Percentiles rank a stretch among this genome's conserved stretches.
These are phyloP conservation scores for Fraxinus sp. DNA, from an alignment of 305 asterid genomes.

Conservation along the genomic window DNA sequence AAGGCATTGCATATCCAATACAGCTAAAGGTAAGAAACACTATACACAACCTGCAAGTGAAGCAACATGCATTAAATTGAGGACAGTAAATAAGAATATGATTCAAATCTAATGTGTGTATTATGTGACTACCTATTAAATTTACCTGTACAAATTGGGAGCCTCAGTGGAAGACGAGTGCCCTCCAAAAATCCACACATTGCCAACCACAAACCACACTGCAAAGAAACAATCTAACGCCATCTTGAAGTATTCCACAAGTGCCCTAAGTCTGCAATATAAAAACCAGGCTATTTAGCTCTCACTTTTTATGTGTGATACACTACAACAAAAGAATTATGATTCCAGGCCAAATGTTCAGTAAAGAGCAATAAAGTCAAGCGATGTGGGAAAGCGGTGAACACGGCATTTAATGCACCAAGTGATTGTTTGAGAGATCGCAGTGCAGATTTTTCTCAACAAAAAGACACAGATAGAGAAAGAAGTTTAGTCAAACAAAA, in stretches of 20 bases:
- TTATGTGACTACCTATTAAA: background rate
- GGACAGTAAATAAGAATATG: slow-evolving; percentile 6
- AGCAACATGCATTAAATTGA: slow-evolving; percentile 10
- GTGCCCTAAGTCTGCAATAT: slow-evolving; percentile 64
- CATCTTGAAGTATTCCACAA: slow-evolving; percentile 79
- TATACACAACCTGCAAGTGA: slow-evolving; percentile 71
- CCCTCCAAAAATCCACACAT: slow-evolving; percentile 94
- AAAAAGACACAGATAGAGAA: background rate
- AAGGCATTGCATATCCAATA: slow-evolving; percentile 97
- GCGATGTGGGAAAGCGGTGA: background rate
- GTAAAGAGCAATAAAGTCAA: background rate
- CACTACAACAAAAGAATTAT: background rate
- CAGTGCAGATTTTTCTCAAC: background rate
- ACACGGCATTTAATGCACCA: background rate
- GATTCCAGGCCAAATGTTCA: background rate
- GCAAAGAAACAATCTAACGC: slow-evolving; percentile 98
- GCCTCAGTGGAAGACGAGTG: slow-evolving; percentile 83
- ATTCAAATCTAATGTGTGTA: background rate
- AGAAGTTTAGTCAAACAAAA: background rate
- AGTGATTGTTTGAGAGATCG: background rate
- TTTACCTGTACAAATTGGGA: slow-evolving; percentile 86
- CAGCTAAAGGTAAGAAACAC: slow-evolving; percentile 94
- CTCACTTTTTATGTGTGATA: background rate
- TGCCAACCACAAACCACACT: slow-evolving; percentile 96
- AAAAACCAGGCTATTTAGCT: slow-evolving; percentile 20